phyloP scores from a whole-genome alignment of 495 filamentous ascomycete genomes.

The Podospora bellae-mahoneyi region DNA sequence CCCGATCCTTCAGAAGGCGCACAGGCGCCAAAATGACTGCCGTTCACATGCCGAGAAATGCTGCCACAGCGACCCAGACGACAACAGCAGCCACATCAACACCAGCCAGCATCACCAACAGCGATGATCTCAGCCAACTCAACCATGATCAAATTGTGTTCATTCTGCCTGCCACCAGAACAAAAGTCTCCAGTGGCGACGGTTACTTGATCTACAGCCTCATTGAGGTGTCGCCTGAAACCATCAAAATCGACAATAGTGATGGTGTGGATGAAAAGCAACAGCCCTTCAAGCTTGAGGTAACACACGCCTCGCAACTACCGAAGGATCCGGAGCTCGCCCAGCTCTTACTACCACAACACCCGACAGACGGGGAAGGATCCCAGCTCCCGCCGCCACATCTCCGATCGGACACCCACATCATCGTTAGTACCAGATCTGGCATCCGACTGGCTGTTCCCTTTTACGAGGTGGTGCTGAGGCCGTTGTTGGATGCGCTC shows the following conservation, averaged over 20 bases:
- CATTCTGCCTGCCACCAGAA: conserved; percentile 20
- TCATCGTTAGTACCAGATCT: conserved; percentile 71
- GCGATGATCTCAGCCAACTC: neutral
- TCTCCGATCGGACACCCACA: conserved; percentile 47
- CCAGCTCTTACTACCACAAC: neutral
- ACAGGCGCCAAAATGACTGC: neutral
- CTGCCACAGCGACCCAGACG: neutral
- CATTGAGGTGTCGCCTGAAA: conserved; percentile 21
- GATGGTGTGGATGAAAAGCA: conserved; percentile 5
- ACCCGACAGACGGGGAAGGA: neutral
- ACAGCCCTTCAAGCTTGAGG: conserved; percentile 32
- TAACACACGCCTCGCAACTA: conserved; percentile 21
- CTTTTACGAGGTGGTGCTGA: conserved; percentile 56
- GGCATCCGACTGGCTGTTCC: conserved; percentile 59
- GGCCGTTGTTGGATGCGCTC: conserved; percentile 50
- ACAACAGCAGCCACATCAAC: neutral
- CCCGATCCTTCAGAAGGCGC: neutral
- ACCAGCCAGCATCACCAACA: neutral
- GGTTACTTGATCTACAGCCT: conserved; percentile 39
- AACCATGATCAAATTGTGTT: conserved; percentile 39
- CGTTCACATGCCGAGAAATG: conserved; percentile 13
- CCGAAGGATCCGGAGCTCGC: conserved; percentile 22
- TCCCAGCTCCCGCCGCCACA: conserved; percentile 22
- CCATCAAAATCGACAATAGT: neutral
- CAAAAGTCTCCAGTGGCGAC: neutral